phyloP scores from a whole-genome alignment of 1,284 basidiomycete species.

The Meira miltonrushii region DNA sequence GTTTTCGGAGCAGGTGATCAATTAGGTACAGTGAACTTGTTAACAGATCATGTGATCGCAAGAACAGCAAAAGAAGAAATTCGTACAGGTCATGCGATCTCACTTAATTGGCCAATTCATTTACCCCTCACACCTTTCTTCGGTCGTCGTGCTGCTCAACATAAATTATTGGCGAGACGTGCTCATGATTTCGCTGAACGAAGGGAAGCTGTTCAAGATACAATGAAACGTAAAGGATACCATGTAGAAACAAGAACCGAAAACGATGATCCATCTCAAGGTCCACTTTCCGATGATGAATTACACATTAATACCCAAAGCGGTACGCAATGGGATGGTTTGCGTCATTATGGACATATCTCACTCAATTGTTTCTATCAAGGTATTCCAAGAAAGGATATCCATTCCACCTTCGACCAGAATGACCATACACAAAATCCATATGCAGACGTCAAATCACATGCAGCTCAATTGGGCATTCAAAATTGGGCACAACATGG shows the following conservation, averaged over 20 bases:
- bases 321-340: constrained; percentile 69
- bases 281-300: constrained; percentile 38
- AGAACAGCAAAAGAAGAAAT: constrained; percentile 64
- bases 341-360: constrained; percentile 48
- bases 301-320: constrained; percentile 65
- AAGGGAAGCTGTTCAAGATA: constrained; percentile 20
- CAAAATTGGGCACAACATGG: constrained; percentile 61
- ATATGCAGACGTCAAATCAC: constrained; percentile 17
- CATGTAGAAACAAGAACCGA: constrained; percentile 13
- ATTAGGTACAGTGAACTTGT: constrained; percentile 66
- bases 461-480: constrained; percentile 23
- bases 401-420: constrained; percentile 26
- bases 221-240: constrained; percentile 10
- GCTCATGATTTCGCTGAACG: constrained; percentile 17
- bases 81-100: constrained; percentile 42
- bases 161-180: constrained; percentile 25
- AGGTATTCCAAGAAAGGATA: constrained; percentile 25
- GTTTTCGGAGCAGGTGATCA: constrained; percentile 68
- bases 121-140: constrained; percentile 39
- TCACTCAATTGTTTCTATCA: constrained; percentile 38
- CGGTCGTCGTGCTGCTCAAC: constrained; percentile 23
- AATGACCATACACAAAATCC: constrained; percentile 19
- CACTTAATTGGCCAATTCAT: constrained; percentile 41
- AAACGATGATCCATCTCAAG: constrained; percentile 16
- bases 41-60: constrained; percentile 64